A percentile compares a stretch with the other conserved stretches of the same genome.
These are phyloP conservation scores for Alternaria infectoria DNA, from an alignment of 2,329 filamentous ascomycete species.

Conservation along the genomic window DNA sequence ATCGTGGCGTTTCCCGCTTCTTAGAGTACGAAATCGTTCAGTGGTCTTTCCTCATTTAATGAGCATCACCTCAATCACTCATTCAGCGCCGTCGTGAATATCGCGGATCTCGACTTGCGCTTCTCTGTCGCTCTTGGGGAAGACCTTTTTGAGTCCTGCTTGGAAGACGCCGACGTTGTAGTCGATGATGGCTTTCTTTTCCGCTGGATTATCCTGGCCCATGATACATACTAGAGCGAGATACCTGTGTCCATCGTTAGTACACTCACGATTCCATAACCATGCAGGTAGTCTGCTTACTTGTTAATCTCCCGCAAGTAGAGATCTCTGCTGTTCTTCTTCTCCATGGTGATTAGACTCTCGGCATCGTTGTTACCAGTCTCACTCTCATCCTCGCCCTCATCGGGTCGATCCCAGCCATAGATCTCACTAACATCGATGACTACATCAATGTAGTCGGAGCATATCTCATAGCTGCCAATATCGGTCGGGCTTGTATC, in stretches of 20 bases:
- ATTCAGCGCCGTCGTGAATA: conserved; percentile 20
- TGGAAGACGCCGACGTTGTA: conserved; percentile 87
- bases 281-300: conserved; percentile 50
- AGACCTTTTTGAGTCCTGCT: conserved; percentile 78
- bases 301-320: conserved; percentile 71
- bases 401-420: conserved; percentile 66
- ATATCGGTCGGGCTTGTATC: conserved; percentile 93
- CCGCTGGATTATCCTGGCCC: conserved; percentile 80
- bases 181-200: conserved; percentile 83
- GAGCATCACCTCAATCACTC: background rate
- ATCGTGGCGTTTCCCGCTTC: background rate
- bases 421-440: conserved; percentile 97
- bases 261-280: background rate
- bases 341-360: conserved; percentile 67
- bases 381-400: conserved; percentile 46
- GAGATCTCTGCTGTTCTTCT: conserved; percentile 64
- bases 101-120: conserved; percentile 31
- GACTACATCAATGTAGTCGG: conserved; percentile 97
- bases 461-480: conserved; percentile 96
- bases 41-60: background rate
- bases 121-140: conserved; percentile 57
- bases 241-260: conserved; percentile 59
- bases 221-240: conserved; percentile 84
- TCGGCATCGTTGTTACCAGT: conserved; percentile 62
- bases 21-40: background rate